These are phyloP conservation scores for Coleophoma cylindrospora DNA, from an alignment of 2,329 filamentous ascomycete species.

Conservation along the genomic window DNA sequence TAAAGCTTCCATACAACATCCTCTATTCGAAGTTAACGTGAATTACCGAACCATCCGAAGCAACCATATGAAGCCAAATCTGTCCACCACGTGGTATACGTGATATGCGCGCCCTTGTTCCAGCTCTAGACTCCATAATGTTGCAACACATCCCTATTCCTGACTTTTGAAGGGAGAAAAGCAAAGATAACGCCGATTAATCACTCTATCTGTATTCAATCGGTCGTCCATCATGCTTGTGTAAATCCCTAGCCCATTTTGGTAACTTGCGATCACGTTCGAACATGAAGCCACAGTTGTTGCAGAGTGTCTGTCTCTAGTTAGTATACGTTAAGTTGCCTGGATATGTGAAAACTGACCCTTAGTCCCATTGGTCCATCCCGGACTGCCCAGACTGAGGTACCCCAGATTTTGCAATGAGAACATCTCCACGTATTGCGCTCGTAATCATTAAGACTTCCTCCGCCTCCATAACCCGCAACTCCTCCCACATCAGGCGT, in stretches of 20 bases:
- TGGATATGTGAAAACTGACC: constrained; percentile 45
- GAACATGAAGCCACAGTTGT: constrained; percentile 86
- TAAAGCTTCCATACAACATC: background rate
- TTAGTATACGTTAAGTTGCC: constrained; percentile 16
- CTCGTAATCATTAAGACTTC: constrained; percentile 70
- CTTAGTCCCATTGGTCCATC: constrained; percentile 83
- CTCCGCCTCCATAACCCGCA: constrained; percentile 51
- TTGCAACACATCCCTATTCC: constrained; percentile 7
- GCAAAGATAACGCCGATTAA: background rate
- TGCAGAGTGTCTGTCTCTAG: constrained; percentile 64
- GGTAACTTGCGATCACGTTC: constrained; percentile 84
- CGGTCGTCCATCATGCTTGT: constrained; percentile 32
- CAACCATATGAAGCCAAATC: background rate
- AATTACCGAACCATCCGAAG: background rate
- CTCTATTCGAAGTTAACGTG: background rate
- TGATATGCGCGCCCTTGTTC: constrained; percentile 3
- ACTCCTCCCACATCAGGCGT: constrained; percentile 80
- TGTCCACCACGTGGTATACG: constrained; percentile 6
- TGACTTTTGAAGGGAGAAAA: constrained; percentile 2
- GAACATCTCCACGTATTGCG: constrained; percentile 79
- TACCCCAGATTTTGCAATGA: constrained; percentile 85
- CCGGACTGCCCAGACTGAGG: constrained; percentile 88
- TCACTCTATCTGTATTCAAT: constrained; percentile 21
- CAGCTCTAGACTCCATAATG: constrained; percentile 8
- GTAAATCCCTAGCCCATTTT: constrained; percentile 68